Evolutionary conservation across 805 yeast genomes (phyloP).

Genomic region (Kluyveromyces starmeri): DNA sequence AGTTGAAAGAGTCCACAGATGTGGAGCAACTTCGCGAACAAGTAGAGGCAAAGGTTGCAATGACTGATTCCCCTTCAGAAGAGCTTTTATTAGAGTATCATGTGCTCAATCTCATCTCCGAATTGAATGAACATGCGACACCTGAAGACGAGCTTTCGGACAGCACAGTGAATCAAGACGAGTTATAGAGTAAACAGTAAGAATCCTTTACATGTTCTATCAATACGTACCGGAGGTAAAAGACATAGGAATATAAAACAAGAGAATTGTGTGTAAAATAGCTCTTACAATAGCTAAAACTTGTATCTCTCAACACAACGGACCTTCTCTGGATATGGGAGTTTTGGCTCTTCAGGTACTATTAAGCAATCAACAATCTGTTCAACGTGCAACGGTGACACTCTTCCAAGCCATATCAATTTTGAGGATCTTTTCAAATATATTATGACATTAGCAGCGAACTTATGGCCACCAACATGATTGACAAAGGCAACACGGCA

Average conservation of each 20-base stretch:
- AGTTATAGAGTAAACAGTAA: too few species aligned
- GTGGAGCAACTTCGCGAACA: constrained; percentile 2
- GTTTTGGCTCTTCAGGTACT: constrained; percentile 62
- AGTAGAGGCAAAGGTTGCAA: background rate
- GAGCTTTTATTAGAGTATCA: constrained; percentile 19
- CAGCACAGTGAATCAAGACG: constrained; percentile 6
- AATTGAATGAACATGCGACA: too few species aligned
- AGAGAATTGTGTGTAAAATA: too few species aligned
- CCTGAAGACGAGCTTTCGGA: constrained; percentile 1
- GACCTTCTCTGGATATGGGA: constrained; percentile 50
- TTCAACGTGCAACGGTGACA: constrained; percentile 66
- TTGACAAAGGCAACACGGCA: constrained; percentile 61
- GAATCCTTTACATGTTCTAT: too few species aligned
- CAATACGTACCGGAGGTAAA: too few species aligned
- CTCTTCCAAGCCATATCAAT: constrained; percentile 81
- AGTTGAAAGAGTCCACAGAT: constrained; percentile 1
- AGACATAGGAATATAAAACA: too few species aligned
- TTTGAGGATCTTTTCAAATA: constrained; percentile 44
- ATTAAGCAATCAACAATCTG: constrained; percentile 71
- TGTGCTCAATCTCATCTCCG: background rate
- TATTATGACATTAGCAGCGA: constrained; percentile 78
- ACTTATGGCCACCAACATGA: constrained; percentile 96
- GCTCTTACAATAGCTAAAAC: too few species aligned
- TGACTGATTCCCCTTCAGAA: too few species aligned
- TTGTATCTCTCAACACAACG: constrained; percentile 41